Evolutionary conservation across 257 asterid species (phyloP), one percentile per base, ranked within the genome.

Genomic region (Primulina huaijiensis): DNA sequence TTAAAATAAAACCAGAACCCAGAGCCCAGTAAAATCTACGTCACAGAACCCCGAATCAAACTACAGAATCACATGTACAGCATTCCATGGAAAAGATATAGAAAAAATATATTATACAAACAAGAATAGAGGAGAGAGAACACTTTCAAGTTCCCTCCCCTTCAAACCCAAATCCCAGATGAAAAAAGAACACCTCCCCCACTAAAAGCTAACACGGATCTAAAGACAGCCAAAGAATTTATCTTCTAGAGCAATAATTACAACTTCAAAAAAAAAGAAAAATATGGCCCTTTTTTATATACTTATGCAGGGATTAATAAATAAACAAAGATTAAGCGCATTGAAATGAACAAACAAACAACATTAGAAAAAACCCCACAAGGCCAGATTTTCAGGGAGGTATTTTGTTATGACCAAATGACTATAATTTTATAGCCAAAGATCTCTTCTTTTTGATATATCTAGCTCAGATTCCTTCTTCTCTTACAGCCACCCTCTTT

Each of bases 111-210:
- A 2, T 17, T 19, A 23, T 21, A 21, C 59, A 56, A 29, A 60
- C 31, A 69, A 65, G 60, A 65, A 69, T 46, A n/a, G 23, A 66
- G 76, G 84, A 77, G 82, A 72, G 83, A 73, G 76, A 74, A 73
- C 38, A 50, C 0, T 7, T 2, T 37, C 67, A 61, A 34, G 67
- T 72, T 71, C 76, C 70, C 84, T 76, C 82, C 62, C 77, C 78
- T 68, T 66, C 53, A 72, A 75, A 71, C 71, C 77, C 77, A 72
- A 69, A 64, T 72, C 64, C 72, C 55, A 52, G 72, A 70, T 61
- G 63, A 64, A 25, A 30, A 64, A 52, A 55, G 31, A 65, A 64
- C 59, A 60, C 53, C 55, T 63, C 27, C 35, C 62, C 3, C 69
- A 61, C 62, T 75, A 65, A 76, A 64, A n/a, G 19, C 60, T 75